Conservation (phyloP, 768 basidiomycete genomes). For the Suillus decipiens region DNA sequence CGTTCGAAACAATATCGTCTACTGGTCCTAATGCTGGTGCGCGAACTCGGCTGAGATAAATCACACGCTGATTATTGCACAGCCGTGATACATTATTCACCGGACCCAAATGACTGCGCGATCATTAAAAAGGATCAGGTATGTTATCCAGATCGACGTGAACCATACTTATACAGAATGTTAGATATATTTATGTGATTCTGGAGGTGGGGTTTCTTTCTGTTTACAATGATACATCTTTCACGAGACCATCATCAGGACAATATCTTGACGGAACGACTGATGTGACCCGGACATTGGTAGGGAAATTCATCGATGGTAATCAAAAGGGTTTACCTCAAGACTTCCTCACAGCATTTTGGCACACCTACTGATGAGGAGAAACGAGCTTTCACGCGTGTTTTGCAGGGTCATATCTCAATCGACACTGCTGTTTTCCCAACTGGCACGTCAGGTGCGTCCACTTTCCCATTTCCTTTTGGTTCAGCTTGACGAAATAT, state of each 20-base stretch:
- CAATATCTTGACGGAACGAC: conserved; percentile 95
- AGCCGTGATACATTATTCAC: conserved; percentile 95
- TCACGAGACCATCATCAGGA: conserved; percentile 36
- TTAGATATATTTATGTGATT: conserved; percentile 80
- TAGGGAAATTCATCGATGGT: conserved; percentile 31
- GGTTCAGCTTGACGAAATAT: background rate
- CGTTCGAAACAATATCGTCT: conserved; percentile 91
- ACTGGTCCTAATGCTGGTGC: conserved; percentile 89
- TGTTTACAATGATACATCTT: background rate
- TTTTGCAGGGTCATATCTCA: conserved; percentile 88
- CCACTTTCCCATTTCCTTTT: background rate
- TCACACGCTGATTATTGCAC: conserved; percentile 5
- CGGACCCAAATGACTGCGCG: conserved; percentile 72
- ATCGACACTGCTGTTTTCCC: conserved; percentile 89
- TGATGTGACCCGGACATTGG: conserved; percentile 90
- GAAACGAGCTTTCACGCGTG: conserved; percentile 86
- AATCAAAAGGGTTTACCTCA: background rate
- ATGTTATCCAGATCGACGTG: conserved; percentile 7
- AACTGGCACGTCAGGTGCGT: conserved; percentile 68
- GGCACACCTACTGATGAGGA: conserved; percentile 82
- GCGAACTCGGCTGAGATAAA: conserved; percentile 20
- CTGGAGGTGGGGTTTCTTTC: conserved; percentile 59
- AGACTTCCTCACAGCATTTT: conserved; percentile 65
- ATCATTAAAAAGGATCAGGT: conserved; percentile 77
- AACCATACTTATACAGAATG: conserved; percentile 35